Evolutionary conservation across 2,329 filamentous ascomycete species (phyloP), one percentile per base, ranked within the genome.

Genomic region (Aspergillus candidus): DNA sequence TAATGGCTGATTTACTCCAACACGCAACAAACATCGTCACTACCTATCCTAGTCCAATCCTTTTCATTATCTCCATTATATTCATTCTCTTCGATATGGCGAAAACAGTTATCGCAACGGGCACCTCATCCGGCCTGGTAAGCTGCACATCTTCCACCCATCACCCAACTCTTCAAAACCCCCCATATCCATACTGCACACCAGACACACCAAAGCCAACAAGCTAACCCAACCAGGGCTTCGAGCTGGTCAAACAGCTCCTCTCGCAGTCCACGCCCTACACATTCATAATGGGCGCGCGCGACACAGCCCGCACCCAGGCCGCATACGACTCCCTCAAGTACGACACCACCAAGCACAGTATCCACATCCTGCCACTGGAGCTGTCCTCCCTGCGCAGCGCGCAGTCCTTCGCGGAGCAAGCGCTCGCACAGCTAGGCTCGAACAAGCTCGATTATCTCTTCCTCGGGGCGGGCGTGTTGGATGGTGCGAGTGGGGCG

Each of bases 231-330:
- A 15, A n/a, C 8, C 38, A 58, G 56, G 56, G 56, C 32, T 58
- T 58, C n/a, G 56, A 58, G 49, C 42, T 44, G 12, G 43, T 58
- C 27, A 58, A 58, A 30, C 56, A 58, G 31, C 32, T 58, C 10
- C 49, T 58, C 6, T 43, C 55, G 32, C 41, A 54, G 11, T 33
- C 48, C 11, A 45, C 55, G 41, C 50, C 56, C 1, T 53, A 58
- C 37, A 51, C 46, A 14, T 58, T 58, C 32, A 55, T 58, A 10
- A 38, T 58, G 4, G 56, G 56, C 7, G 55, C 40, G 8, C 54
- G 56, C 17, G 52, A 55, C 17, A 50, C 48, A 3, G 22, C 22
- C 22, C 6, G 22, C 6, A 27, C 22, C 6, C 22, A 27, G 10
- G 22, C 22, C 6, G 53, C 47, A 3, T 57, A 49, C 14, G 36